phyloP scores from a whole-genome alignment of 1,284 basidiomycete species.

The Takashimella koratensis region DNA sequence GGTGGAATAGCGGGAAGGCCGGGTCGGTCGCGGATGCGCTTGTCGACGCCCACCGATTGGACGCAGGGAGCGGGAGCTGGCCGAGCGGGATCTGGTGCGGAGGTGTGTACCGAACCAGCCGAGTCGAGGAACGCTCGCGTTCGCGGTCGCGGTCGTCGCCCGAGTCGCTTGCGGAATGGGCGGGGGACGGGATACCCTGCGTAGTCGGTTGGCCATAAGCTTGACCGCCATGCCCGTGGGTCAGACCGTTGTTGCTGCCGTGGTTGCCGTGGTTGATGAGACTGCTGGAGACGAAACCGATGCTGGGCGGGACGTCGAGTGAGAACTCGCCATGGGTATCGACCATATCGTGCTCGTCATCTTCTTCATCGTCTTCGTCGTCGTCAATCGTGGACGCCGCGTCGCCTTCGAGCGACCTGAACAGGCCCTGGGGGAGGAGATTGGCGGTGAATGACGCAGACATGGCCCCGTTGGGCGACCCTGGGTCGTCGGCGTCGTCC shows the following conservation, averaged over 20 bases:
- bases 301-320: neutral
- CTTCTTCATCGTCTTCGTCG: constrained; percentile 15
- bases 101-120: neutral
- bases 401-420: constrained; percentile 48
- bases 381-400: constrained; percentile 16
- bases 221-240: neutral
- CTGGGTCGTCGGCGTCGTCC: constrained; percentile 28
- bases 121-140: neutral
- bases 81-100: neutral
- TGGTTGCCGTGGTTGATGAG: neutral
- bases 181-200: neutral
- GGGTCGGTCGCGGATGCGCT: neutral
- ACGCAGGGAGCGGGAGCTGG: neutral
- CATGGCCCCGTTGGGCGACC: constrained; percentile 46
- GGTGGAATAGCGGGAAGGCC: neutral
- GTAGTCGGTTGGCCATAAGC: neutral
- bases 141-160: neutral
- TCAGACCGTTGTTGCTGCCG: neutral
- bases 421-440: constrained; percentile 47
- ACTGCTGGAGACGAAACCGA: neutral
- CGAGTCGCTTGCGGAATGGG: neutral
- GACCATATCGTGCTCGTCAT: constrained; percentile 15
- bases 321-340: neutral
- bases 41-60: neutral
- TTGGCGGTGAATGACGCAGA: constrained; percentile 47